phyloP scores from a whole-genome alignment of 2,329 filamentous ascomycete genomes.

The Cladorrhinum sp. region DNA sequence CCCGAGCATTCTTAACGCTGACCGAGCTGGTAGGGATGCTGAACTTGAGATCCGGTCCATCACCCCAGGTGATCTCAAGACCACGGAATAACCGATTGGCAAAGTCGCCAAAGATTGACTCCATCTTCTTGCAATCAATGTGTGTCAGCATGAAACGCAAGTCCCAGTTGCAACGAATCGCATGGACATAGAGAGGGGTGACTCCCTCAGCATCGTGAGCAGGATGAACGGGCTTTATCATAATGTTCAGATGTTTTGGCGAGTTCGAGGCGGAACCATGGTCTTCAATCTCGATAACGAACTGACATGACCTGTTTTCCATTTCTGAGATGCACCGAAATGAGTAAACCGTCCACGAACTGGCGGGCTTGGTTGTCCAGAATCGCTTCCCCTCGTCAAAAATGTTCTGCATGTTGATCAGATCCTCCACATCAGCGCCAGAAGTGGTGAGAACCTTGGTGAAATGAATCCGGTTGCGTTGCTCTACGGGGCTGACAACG shows the following conservation, averaged over 20 bases:
- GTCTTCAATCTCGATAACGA: conserved; percentile 23
- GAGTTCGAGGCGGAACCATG: conserved; percentile 1
- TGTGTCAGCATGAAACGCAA: conserved; percentile 27
- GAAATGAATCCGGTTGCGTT: conserved; percentile 25
- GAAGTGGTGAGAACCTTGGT: conserved; percentile 31
- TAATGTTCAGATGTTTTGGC: conserved; percentile 21
- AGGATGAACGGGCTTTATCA: conserved; percentile 20
- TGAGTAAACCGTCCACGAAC: conserved; percentile 21
- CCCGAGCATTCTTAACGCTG: conserved; percentile 14
- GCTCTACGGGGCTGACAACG: not conserved
- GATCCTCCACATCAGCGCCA: conserved; percentile 25
- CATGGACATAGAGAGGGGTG: conserved; percentile 30
- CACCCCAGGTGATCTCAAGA: conserved; percentile 12
- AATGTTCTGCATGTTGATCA: conserved; percentile 17
- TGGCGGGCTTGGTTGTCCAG: conserved; percentile 19
- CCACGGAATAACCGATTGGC: conserved; percentile 27
- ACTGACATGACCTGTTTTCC: not conserved
- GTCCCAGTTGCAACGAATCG: conserved; percentile 33
- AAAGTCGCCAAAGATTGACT: conserved; percentile 26
- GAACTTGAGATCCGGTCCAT: conserved; percentile 8
- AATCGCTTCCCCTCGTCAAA: conserved; percentile 7
- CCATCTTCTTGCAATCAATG: conserved; percentile 19
- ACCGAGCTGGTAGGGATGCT: conserved; percentile 1
- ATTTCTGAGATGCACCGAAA: conserved; percentile 14
- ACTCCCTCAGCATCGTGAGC: conserved; percentile 10